phyloP scores from a whole-genome alignment of 1,139 yeast species.

The Suhomyces wounanorum region DNA sequence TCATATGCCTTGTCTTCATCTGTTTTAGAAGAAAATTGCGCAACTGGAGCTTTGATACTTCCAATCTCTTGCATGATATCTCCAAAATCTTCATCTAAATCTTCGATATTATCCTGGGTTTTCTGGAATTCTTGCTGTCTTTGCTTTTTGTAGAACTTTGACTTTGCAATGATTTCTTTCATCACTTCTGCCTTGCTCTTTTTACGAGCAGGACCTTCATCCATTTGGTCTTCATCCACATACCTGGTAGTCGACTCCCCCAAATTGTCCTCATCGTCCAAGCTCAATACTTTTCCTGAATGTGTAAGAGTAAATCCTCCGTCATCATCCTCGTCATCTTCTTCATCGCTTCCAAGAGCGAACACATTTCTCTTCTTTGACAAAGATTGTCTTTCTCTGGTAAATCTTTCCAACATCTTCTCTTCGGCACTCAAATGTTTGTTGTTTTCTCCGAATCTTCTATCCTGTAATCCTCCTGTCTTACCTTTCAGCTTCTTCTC shows the following conservation, averaged over 20 bases:
- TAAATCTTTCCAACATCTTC: conserved; percentile 92
- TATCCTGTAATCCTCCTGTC: conserved; percentile 78
- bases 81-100: conserved; percentile 76
- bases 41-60: conserved; percentile 21
- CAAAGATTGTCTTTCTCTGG: conserved; percentile 74
- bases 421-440: conserved; percentile 76
- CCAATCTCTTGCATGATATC: conserved; percentile 68
- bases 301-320: conserved; percentile 67
- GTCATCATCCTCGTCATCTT: conserved; percentile 48
- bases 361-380: conserved; percentile 56
- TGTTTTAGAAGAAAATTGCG: conserved; percentile 34
- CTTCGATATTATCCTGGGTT: conserved; percentile 69
- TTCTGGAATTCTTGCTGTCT: conserved; percentile 78
- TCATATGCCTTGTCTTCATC: conserved; percentile 66
- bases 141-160: conserved; percentile 85
- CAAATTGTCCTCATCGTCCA: conserved; percentile 32
- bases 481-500: conserved; percentile 63
- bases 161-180: conserved; percentile 95
- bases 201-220: conserved; percentile 50
- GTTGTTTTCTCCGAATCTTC: conserved; percentile 91
- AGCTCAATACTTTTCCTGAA: conserved; percentile 67
- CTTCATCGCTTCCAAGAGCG: conserved; percentile 72
- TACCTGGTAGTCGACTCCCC: conserved; percentile 26
- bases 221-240: conserved; percentile 39
- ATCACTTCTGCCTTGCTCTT: conserved; percentile 93